Conservation (phyloP, 805 yeast genomes). For the Ogataea methanolica region DNA sequence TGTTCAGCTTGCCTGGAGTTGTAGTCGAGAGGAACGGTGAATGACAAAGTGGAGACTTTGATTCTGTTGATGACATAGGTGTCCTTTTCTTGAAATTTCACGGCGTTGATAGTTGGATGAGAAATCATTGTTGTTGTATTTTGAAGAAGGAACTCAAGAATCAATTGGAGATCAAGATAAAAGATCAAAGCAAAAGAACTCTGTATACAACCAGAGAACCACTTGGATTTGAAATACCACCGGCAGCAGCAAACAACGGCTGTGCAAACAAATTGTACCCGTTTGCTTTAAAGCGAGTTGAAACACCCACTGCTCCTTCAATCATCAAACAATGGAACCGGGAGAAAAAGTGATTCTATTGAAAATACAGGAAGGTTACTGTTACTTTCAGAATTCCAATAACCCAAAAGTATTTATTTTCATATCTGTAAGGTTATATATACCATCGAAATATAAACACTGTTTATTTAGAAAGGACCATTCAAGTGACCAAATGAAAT, state of each 20-base stretch:
- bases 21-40: constrained; percentile 7
- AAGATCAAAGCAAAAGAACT: too few species aligned
- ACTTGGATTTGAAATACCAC: too few species aligned
- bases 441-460: too few species aligned
- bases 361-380: constrained; percentile 38
- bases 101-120: not conserved
- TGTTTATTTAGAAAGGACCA: too few species aligned
- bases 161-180: too few species aligned
- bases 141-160: not conserved
- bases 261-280: too few species aligned
- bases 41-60: constrained; percentile 11
- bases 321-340: constrained; percentile 34
- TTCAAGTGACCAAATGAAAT: too few species aligned
- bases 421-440: too few species aligned
- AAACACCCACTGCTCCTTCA: not conserved
- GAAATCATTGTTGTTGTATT: not conserved
- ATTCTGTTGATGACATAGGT: constrained; percentile 14
- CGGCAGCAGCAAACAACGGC: too few species aligned
- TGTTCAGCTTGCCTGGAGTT: not conserved
- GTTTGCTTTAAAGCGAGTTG: too few species aligned
- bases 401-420: not conserved
- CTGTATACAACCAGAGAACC: too few species aligned
- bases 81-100: constrained; percentile 4
- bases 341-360: constrained; percentile 40
- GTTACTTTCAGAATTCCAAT: constrained; percentile 26